These are phyloP conservation scores for Hypoxylon sp. DNA, from an alignment of 2,329 filamentous ascomycete genomes.

Conservation along the genomic window DNA sequence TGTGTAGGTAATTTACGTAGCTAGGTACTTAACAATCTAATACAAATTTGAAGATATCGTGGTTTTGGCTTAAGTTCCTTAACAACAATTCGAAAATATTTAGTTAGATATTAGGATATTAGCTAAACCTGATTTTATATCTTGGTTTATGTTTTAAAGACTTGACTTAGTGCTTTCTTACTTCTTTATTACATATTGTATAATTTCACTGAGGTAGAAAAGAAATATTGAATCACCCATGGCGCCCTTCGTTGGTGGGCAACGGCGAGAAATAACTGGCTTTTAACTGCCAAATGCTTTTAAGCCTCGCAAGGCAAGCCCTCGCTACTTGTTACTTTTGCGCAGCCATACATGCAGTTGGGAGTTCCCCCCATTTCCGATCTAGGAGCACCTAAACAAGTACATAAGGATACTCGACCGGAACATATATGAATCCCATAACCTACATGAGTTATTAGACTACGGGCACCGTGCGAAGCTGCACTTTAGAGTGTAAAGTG, in stretches of 20 bases:
- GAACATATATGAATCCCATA: slow-evolving; percentile 18
- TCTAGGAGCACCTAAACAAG: slow-evolving; percentile 14
- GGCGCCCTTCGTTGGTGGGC: background rate
- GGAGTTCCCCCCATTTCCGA: slow-evolving; percentile 24
- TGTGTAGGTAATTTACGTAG: background rate
- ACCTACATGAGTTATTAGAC: background rate
- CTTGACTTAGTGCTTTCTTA: background rate
- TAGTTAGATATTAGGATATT: background rate
- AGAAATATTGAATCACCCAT: background rate
- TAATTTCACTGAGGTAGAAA: background rate
- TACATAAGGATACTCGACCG: slow-evolving; percentile 24
- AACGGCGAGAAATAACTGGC: background rate
- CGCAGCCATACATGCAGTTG: slow-evolving; percentile 17
- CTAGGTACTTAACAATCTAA: background rate
- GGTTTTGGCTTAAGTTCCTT: background rate
- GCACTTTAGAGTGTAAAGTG: background rate
- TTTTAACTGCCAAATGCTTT: slow-evolving; percentile 5
- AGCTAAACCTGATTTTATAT: background rate
- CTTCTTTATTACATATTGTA: background rate
- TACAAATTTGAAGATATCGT: background rate
- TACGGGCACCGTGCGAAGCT: slow-evolving; percentile 37
- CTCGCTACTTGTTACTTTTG: slow-evolving; percentile 19
- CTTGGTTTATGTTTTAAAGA: background rate
- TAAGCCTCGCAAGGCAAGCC: slow-evolving; percentile 5
- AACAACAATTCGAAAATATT: background rate